Percentiles rank a stretch among this genome's conserved stretches.
These are phyloP conservation scores for Brassica carinata DNA, from an alignment of 345 rosid species.

Conservation along the genomic window DNA sequence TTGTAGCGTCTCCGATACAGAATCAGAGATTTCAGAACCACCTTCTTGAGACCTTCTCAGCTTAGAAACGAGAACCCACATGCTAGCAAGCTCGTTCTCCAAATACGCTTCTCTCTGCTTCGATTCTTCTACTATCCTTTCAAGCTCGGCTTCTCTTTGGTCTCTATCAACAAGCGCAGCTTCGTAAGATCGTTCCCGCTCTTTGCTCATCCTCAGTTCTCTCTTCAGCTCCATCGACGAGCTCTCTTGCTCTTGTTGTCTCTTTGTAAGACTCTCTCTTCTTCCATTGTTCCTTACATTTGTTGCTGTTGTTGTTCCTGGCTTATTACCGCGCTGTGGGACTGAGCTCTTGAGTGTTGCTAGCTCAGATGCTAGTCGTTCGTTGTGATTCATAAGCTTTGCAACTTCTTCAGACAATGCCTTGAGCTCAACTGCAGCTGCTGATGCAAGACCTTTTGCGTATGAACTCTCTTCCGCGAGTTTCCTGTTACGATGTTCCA, in stretches of 20 bases:
- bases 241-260: slow-evolving; percentile 63
- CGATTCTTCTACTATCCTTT: slow-evolving; percentile 82
- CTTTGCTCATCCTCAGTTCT: slow-evolving; percentile 74
- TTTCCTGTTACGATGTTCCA: slow-evolving; percentile 76
- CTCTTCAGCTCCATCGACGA: slow-evolving; percentile 71
- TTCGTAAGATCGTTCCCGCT: slow-evolving; percentile 85
- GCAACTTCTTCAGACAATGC: slow-evolving; percentile 96
- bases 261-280: slow-evolving; percentile 49
- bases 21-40: slow-evolving; percentile 50
- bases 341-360: slow-evolving; percentile 64
- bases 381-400: slow-evolving; percentile 93
- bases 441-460: slow-evolving; percentile 98
- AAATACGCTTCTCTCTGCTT: slow-evolving; percentile 92
- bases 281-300: slow-evolving; percentile 68
- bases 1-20: slow-evolving; percentile 37
- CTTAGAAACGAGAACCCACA: slow-evolving; percentile 99
- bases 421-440: slow-evolving; percentile 99
- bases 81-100: slow-evolving; percentile 97
- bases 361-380: slow-evolving; percentile 70
- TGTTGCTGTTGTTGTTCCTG: slow-evolving; percentile 52
- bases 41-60: slow-evolving; percentile 69
- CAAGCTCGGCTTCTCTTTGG: slow-evolving; percentile 77
- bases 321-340: slow-evolving; percentile 50
- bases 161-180: slow-evolving; percentile 81
- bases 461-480: slow-evolving; percentile 93